phyloP scores from a whole-genome alignment of 805 yeast genomes.

The Torulaspora maleeae region DNA sequence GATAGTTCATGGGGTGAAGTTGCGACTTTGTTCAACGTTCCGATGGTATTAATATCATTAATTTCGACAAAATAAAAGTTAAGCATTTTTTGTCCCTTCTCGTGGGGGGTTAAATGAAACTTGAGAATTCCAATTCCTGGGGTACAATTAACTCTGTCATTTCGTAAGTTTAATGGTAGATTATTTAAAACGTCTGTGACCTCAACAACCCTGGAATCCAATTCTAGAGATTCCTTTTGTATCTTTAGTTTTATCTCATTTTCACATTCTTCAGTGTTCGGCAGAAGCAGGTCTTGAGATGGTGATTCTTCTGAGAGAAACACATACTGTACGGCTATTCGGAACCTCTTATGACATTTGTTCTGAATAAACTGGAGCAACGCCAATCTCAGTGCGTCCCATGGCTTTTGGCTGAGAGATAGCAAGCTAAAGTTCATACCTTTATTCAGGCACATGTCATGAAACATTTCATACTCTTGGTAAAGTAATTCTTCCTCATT shows the following conservation, averaged over 20 bases:
- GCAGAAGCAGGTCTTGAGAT: conserved; percentile 23
- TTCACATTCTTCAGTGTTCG: conserved; percentile 8
- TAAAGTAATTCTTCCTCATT: conserved; percentile 21
- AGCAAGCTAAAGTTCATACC: conserved; percentile 25
- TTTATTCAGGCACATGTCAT: conserved; percentile 27
- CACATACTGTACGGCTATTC: conserved; percentile 26
- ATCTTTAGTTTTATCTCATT: conserved; percentile 22
- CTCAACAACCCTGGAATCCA: conserved; percentile 17
- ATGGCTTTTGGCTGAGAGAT: conserved; percentile 20
- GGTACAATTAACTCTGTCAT: background rate
- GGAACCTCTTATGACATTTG: conserved; percentile 15
- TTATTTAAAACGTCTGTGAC: conserved; percentile 12
- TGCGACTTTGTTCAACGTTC: conserved; percentile 10
- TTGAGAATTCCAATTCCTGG: conserved; percentile 24
- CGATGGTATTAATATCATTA: conserved; percentile 18
- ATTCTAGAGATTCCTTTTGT: conserved; percentile 23
- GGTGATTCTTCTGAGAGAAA: conserved; percentile 27
- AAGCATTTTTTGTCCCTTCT: conserved; percentile 4
- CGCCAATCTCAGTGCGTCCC: conserved; percentile 15
- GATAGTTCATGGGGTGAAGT: conserved; percentile 9
- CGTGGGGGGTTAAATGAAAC: conserved; percentile 15
- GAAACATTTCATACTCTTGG: conserved; percentile 29
- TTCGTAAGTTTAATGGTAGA: conserved; percentile 7
- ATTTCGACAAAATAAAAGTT: conserved; percentile 29
- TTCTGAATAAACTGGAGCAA: conserved; percentile 18